Percentiles rank a stretch among this genome's conserved stretches.
Conservation (phyloP, 2,329 filamentous ascomycete species). For the Emericellopsis atlantica region DNA sequence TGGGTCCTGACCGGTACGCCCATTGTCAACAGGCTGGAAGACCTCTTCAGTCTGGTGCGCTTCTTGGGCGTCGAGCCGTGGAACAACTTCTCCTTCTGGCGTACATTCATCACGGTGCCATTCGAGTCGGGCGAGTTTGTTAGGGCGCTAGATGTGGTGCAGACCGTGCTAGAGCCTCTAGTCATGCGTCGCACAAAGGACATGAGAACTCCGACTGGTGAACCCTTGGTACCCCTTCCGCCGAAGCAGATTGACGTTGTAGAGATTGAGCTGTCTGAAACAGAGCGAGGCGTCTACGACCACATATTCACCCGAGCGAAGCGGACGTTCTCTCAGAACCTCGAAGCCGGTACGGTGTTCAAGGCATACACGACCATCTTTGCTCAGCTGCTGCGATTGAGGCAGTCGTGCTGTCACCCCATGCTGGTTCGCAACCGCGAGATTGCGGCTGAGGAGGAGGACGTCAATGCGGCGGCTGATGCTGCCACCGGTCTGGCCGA, state of each 20-base stretch:
- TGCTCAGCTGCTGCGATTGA: conserved; percentile 83
- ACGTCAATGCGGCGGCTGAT: conserved; percentile 62
- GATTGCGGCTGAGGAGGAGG: conserved; percentile 77
- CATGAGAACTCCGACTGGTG: conserved; percentile 86
- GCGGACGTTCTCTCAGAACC: conserved; percentile 70
- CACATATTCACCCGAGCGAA: conserved; percentile 78
- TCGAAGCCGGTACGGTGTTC: conserved; percentile 84
- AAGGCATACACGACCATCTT: conserved; percentile 97
- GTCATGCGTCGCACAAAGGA: conserved; percentile 92
- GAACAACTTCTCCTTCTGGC: conserved; percentile 99
- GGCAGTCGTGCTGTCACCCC: conserved; percentile 91
- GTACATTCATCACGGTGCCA: conserved; percentile 93
- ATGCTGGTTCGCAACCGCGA: conserved; percentile 75
- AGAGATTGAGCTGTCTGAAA: conserved; percentile 69
- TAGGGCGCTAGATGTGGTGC: conserved; percentile 86
- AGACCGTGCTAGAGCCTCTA: conserved; percentile 91
- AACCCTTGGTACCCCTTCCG: conserved; percentile 65
- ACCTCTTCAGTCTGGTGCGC: conserved; percentile 83
- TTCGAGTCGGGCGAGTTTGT: conserved; percentile 95
- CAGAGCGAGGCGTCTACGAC: conserved; percentile 85
- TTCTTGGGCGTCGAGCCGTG: conserved; percentile 93
- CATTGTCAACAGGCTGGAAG: conserved; percentile 91
- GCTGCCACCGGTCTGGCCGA: conserved; percentile 72
- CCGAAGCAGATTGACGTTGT: conserved; percentile 75
- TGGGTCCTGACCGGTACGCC: conserved; percentile 94